A percentile compares a stretch with the other conserved stretches of the same genome.
Evolutionary conservation across 768 basidiomycete genomes (phyloP).

Genomic region (Ramaria sp.): DNA sequence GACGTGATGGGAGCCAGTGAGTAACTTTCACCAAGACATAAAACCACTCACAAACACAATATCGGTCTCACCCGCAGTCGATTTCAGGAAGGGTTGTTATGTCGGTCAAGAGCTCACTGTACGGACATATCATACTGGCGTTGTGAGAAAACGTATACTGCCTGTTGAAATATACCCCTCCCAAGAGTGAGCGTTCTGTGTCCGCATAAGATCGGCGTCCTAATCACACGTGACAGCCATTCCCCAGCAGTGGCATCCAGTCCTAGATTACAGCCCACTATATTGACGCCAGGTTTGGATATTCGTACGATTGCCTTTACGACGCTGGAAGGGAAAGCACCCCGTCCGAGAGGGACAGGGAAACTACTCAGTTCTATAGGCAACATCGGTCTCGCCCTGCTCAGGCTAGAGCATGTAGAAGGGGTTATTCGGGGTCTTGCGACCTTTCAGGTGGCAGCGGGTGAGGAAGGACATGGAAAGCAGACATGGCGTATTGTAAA

Average conservation of each 20-base stretch:
- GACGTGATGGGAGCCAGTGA: constrained; percentile 90
- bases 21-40: constrained; percentile 18
- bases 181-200: not conserved
- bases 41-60: constrained; percentile 5
- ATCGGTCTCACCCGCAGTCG: constrained; percentile 42
- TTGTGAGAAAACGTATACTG: constrained; percentile 80
- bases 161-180: constrained; percentile 53
- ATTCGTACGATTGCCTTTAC: not conserved
- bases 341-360: constrained; percentile 63
- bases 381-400: constrained; percentile 64
- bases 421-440: constrained; percentile 39
- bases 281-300: not conserved
- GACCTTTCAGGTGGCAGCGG: constrained; percentile 24
- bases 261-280: not conserved
- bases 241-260: not conserved
- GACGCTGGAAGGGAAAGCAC: constrained; percentile 19
- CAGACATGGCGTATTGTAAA: constrained; percentile 34
- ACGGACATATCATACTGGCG: constrained; percentile 90
- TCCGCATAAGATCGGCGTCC: not conserved
- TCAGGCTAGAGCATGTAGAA: constrained; percentile 69
- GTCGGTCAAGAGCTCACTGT: constrained; percentile 97
- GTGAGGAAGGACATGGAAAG: constrained; percentile 21
- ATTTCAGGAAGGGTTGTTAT: constrained; percentile 96
- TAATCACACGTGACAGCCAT: not conserved
- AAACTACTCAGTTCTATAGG: constrained; percentile 54